Base-by-base conservation (phyloP, 2,329 filamentous ascomycete species). In the Drechslera avenae region DNA sequence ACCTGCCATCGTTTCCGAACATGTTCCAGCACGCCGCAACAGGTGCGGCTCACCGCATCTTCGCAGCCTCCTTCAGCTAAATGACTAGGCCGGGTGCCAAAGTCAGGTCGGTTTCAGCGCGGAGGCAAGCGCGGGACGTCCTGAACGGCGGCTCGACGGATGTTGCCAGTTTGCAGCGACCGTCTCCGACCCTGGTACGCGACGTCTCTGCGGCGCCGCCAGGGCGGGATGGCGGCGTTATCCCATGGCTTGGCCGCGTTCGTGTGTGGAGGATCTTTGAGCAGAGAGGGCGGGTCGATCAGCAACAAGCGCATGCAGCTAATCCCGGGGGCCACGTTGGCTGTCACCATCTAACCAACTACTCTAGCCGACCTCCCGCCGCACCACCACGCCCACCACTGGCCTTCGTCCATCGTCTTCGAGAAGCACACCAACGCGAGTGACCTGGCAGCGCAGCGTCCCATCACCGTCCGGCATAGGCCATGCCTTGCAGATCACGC, bases 281-380 rank as follows among this genome's bases (percentile, higher is more conserved):
- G 51, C n/a, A 57, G 57, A 64, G 61, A 69, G 62, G 62, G 67
- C 69, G 69, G 69, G 71, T 72, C 71, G 71, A 73, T 73, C 71
- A 71, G 61, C 60, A 40, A 64, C 69, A 69, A 71, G 67, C 65
- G 68, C 59, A 66, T 72, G 68, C 69, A 71, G 66, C 68, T 68
- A 69, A 71, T 49, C 64, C 71, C 66, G 66, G 69, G 59, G 66
- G 68, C 71, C 71, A 71, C 69, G 69, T 72, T 73, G 64, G 63
- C 56, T 63, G 63, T 63, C 57, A 47, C 51, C 61, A 52, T 51
- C 60, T 59, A 52, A 57, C 46, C 46, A 41, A 41, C 43, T 33
- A 31, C 43, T 60, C 40, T 58, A 64, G 48, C 62, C 65, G 59
- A 62, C 53, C 51, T 57, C 53, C 48, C 56, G 52, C 51, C 48